Percentiles rank a stretch among this genome's conserved stretches.
Evolutionary conservation across 768 basidiomycete genomes (phyloP).

Genomic region (Tylopilus intermedius): DNA sequence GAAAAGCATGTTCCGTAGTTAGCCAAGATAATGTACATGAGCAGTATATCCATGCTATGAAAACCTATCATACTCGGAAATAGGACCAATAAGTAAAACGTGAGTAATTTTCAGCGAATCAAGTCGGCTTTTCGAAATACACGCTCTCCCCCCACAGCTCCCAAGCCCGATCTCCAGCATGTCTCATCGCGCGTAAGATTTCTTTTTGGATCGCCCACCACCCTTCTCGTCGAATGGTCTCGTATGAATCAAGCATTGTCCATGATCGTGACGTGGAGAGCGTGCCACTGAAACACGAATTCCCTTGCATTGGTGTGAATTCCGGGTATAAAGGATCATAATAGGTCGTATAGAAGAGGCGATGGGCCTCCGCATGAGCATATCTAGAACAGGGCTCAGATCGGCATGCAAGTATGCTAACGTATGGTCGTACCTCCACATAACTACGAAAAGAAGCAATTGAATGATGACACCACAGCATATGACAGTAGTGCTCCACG

Average conservation of each 20-base stretch:
- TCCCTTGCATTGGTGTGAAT: slow-evolving; percentile 47
- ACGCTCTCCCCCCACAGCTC: slow-evolving; percentile 37
- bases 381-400: slow-evolving; percentile 28
- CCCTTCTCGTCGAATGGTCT: slow-evolving; percentile 38
- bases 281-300: slow-evolving; percentile 26
- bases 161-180: slow-evolving; percentile 41
- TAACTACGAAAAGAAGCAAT: slow-evolving; percentile 40
- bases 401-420: neutral
- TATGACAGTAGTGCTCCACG: slow-evolving; percentile 29
- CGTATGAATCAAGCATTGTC: slow-evolving; percentile 34
- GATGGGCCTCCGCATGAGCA: slow-evolving; percentile 46
- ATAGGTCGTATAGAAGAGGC: slow-evolving; percentile 67
- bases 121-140: slow-evolving; percentile 28
- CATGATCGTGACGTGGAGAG: slow-evolving; percentile 35
- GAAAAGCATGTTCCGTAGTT: slow-evolving; percentile 4
- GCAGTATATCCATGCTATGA: slow-evolving; percentile 9
- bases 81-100: slow-evolving; percentile 18
- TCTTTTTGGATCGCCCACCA: slow-evolving; percentile 36
- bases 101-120: slow-evolving; percentile 4
- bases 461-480: slow-evolving; percentile 41
- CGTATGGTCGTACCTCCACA: slow-evolving; percentile 52
- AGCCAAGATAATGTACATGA: slow-evolving; percentile 14
- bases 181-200: slow-evolving; percentile 35
- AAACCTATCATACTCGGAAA: slow-evolving; percentile 12
- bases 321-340: slow-evolving; percentile 77